Evolutionary conservation across 805 yeast genomes (phyloP).

Genomic region (Brettanomyces bruxellensis): DNA sequence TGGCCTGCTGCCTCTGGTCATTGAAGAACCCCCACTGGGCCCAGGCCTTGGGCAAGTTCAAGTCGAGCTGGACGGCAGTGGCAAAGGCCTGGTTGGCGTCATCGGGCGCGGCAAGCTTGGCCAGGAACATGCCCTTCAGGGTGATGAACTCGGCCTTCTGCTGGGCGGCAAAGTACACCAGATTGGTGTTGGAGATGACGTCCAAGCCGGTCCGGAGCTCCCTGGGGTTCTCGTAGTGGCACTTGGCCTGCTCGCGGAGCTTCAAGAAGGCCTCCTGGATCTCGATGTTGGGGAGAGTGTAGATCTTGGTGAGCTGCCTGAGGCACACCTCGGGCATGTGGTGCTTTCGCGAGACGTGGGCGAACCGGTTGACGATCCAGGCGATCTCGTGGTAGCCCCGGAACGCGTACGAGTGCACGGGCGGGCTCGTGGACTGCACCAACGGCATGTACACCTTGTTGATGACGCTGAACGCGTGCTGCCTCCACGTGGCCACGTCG

Average conservation of each 20-base stretch:
- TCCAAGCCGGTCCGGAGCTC: conserved; percentile 93
- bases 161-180: conserved; percentile 93
- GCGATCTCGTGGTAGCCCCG: conserved; percentile 98
- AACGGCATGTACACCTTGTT: conserved; percentile 91
- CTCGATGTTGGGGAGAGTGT: conserved; percentile 93
- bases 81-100: conserved; percentile 98
- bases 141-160: conserved; percentile 98
- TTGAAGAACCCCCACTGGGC: conserved; percentile 99
- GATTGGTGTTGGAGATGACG: conserved; percentile 90
- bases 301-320: conserved; percentile 84
- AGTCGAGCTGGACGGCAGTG: conserved; percentile 92
- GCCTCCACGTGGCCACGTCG: conserved; percentile 96
- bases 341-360: conserved; percentile 96
- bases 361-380: conserved; percentile 96
- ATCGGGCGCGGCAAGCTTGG: conserved; percentile 80
- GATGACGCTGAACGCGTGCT: conserved; percentile 94
- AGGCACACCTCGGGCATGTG: conserved; percentile 96
- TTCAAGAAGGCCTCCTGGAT: conserved; percentile 97
- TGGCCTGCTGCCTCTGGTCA: conserved; percentile 78
- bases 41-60: conserved; percentile 96
- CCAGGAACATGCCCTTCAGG: conserved; percentile 94
- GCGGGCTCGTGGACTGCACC: conserved; percentile 26
- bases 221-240: conserved; percentile 86
- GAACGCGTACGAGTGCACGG: conserved; percentile 84
- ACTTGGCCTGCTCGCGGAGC: conserved; percentile 93